phyloP scores from a whole-genome alignment of 1,139 yeast genomes.

The Yamadazyma aaseri region DNA sequence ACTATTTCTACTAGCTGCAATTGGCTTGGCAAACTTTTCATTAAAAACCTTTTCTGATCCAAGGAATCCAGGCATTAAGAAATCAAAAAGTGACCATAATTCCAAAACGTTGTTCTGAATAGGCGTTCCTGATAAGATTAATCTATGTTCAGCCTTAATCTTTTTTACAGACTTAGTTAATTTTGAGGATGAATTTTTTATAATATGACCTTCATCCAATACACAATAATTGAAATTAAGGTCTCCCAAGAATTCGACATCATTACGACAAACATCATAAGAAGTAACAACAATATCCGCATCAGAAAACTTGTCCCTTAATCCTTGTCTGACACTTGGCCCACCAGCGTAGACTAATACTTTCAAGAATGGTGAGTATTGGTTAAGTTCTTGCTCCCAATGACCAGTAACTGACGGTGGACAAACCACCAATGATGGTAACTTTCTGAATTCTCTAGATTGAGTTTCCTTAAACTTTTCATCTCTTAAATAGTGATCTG shows the following conservation, averaged over 20 bases:
- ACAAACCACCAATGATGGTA: constrained; percentile 86
- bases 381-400: constrained; percentile 94
- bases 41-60: constrained; percentile 95
- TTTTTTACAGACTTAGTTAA: constrained; percentile 84
- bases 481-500: constrained; percentile 87
- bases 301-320: constrained; percentile 52
- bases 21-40: constrained; percentile 95
- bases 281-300: constrained; percentile 91
- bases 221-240: constrained; percentile 91
- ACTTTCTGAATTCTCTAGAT: constrained; percentile 65
- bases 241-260: constrained; percentile 58
- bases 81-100: constrained; percentile 95
- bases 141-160: constrained; percentile 81
- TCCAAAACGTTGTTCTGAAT: constrained; percentile 96
- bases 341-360: constrained; percentile 90
- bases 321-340: constrained; percentile 66
- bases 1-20: constrained; percentile 89
- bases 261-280: constrained; percentile 94
- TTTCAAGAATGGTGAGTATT: constrained; percentile 84
- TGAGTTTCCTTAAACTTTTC: constrained; percentile 62
- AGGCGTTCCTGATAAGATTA: constrained; percentile 94
- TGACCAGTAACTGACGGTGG: constrained; percentile 98
- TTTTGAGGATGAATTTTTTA: constrained; percentile 87
- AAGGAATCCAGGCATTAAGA: constrained; percentile 96
- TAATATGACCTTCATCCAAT: constrained; percentile 96